Evolutionary conservation across 768 basidiomycete genomes (phyloP).

Genomic region (Leccinum truebloodii): DNA sequence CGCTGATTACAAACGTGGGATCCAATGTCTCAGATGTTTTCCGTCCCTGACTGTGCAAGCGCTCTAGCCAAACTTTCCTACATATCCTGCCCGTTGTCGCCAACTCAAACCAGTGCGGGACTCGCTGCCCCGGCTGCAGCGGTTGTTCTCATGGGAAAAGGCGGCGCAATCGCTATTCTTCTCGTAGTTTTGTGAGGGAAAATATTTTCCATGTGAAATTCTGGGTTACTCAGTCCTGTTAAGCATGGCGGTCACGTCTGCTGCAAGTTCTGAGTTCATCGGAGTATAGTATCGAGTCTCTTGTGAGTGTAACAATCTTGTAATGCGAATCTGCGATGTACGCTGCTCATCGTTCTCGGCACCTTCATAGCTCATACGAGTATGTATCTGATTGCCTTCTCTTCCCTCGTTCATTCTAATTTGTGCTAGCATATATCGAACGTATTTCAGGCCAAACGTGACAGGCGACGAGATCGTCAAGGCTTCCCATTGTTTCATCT

Average conservation of each 20-base stretch:
- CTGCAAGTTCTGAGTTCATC: constrained; percentile 47
- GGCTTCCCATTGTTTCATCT: constrained; percentile 41
- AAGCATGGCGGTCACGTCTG: constrained; percentile 49
- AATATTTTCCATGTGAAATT: not conserved
- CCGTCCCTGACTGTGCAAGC: not conserved
- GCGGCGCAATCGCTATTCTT: constrained; percentile 44
- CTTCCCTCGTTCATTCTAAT: not conserved
- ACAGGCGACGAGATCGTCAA: constrained; percentile 41
- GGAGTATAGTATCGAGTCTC: constrained; percentile 39
- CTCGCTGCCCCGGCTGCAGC: constrained; percentile 50
- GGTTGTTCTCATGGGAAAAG: constrained; percentile 45
- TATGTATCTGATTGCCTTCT: constrained; percentile 17
- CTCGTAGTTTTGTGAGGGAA: constrained; percentile 42
- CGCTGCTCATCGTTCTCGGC: not conserved
- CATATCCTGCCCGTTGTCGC: constrained; percentile 45
- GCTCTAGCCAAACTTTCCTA: constrained; percentile 50
- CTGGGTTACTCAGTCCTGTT: not conserved
- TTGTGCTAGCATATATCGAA: constrained; percentile 35
- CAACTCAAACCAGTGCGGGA: constrained; percentile 42
- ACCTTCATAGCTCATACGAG: constrained; percentile 44
- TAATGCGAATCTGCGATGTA: not conserved
- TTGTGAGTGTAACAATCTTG: constrained; percentile 35
- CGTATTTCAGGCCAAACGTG: constrained; percentile 40
- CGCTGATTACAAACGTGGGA: constrained; percentile 34
- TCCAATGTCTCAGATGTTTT: not conserved